Conservation (phyloP, 1,139 yeast species). For the Neolecta irregularis region DNA sequence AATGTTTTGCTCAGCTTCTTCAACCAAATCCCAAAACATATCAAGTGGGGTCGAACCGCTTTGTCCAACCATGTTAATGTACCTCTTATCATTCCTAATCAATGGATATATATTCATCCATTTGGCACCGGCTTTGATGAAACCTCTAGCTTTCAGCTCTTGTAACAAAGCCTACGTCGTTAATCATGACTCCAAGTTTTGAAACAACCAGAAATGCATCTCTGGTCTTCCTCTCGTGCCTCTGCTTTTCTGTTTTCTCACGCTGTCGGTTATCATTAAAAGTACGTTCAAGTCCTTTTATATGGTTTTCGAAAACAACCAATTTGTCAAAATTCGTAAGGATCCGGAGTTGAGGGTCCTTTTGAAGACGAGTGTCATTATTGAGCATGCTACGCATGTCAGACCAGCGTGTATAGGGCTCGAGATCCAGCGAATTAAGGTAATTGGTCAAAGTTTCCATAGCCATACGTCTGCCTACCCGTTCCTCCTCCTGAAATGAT, state of each 20-base stretch:
- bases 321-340: constrained; percentile 49
- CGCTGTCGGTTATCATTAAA: constrained; percentile 27
- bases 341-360: constrained; percentile 40
- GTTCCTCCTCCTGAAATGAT: constrained; percentile 14
- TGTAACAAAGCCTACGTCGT: constrained; percentile 25
- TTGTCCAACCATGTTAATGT: constrained; percentile 52
- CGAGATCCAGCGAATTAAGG: constrained; percentile 25
- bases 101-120: constrained; percentile 44
- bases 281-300: constrained; percentile 31
- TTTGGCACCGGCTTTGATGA: constrained; percentile 39
- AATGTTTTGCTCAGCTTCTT: constrained; percentile 42
- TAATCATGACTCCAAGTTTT: too few species aligned
- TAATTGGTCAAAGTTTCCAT: constrained; percentile 17
- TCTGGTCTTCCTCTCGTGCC: constrained; percentile 51
- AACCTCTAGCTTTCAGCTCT: constrained; percentile 26
- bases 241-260: constrained; percentile 28
- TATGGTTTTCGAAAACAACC: constrained; percentile 34
- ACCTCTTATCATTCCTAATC: constrained; percentile 44
- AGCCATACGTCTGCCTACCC: constrained; percentile 16
- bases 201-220: constrained; percentile 32
- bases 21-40: constrained; percentile 60
- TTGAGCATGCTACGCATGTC: constrained; percentile 29
- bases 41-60: constrained; percentile 71
- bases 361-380: constrained; percentile 38
- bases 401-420: constrained; percentile 30